Evolutionary conservation across 2,329 filamentous ascomycete species (phyloP).

Genomic region (Calonectria pseudoreteaudii): DNA sequence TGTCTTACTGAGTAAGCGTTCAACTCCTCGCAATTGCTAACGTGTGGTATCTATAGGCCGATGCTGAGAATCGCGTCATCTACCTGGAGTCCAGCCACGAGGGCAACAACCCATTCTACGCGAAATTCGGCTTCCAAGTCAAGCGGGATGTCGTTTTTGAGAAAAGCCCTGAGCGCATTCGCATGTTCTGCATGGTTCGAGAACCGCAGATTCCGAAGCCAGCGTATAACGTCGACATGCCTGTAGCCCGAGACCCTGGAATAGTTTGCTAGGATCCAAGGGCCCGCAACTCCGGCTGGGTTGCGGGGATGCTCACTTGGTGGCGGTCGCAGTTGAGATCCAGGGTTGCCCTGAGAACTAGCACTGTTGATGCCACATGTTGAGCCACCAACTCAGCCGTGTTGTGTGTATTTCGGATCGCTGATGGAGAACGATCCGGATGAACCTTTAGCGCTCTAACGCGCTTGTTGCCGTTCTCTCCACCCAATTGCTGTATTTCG

Average conservation of each 20-base stretch:
- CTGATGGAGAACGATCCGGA: not conserved
- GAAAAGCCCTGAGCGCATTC: conserved; percentile 68
- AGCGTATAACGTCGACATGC: conserved; percentile 31
- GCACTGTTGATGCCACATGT: not conserved
- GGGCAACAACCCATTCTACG: conserved; percentile 78
- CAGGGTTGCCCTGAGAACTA: not conserved
- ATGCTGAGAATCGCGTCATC: conserved; percentile 73
- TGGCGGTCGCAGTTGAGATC: not conserved
- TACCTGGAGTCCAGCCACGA: conserved; percentile 84
- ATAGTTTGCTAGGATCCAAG: conserved; percentile 1
- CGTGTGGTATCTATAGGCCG: conserved; percentile 62
- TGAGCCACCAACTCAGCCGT: not conserved
- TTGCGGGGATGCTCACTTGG: not conserved
- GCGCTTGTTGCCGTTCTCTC: not conserved
- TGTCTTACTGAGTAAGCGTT: not conserved
- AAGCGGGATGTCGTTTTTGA: conserved; percentile 72
- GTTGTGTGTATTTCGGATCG: not conserved
- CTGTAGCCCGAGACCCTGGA: not conserved
- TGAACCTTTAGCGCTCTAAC: not conserved
- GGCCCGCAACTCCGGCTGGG: not conserved
- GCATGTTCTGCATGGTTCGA: conserved; percentile 84
- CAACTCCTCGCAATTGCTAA: not conserved
- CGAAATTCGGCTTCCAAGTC: conserved; percentile 78
- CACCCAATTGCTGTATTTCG: not conserved
- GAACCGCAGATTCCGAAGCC: conserved; percentile 65